Evolutionary conservation across 2,329 filamentous ascomycete genomes (phyloP).

Genomic region (Aureobasidium vineae): DNA sequence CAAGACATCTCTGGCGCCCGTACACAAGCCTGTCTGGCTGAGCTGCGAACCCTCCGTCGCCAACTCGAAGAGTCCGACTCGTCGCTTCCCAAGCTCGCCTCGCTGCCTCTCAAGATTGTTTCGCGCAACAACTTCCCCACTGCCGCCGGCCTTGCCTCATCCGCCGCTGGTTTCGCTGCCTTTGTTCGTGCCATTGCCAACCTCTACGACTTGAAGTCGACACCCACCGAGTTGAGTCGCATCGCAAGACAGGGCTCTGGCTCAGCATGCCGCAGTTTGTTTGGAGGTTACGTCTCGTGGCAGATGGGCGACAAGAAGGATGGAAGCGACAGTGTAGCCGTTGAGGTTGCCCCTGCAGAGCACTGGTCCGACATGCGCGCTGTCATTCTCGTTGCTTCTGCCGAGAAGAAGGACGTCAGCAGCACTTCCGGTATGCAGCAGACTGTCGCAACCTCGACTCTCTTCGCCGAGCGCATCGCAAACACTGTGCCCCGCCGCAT

Average conservation of each 20-base stretch:
- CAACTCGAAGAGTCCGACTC: conserved; percentile 69
- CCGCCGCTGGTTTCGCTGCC: conserved; percentile 65
- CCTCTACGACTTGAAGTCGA: conserved; percentile 80
- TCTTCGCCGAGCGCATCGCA: conserved; percentile 75
- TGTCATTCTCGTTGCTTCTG: conserved; percentile 83
- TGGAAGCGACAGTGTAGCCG: conserved; percentile 82
- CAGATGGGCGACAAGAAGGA: conserved; percentile 72
- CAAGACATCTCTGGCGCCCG: conserved; percentile 86
- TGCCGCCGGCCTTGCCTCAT: conserved; percentile 75
- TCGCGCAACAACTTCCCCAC: conserved; percentile 99
- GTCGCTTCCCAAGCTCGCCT: conserved; percentile 77
- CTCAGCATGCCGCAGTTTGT: conserved; percentile 87
- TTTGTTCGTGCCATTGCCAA: conserved; percentile 82
- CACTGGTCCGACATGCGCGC: conserved; percentile 98
- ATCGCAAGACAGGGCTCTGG: conserved; percentile 94
- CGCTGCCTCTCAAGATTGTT: conserved; percentile 76
- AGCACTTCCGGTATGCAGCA: conserved; percentile 96
- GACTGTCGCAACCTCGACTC: conserved; percentile 84
- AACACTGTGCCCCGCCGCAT: conserved; percentile 80
- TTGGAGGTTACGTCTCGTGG: conserved; percentile 97
- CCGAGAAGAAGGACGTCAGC: conserved; percentile 92
- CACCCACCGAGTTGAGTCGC: conserved; percentile 77
- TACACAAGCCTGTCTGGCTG: conserved; percentile 91
- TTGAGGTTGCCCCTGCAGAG: conserved; percentile 79
- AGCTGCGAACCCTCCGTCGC: conserved; percentile 74